These are phyloP conservation scores for Mycena crocata DNA, from an alignment of 768 basidiomycete species.

Conservation along the genomic window DNA sequence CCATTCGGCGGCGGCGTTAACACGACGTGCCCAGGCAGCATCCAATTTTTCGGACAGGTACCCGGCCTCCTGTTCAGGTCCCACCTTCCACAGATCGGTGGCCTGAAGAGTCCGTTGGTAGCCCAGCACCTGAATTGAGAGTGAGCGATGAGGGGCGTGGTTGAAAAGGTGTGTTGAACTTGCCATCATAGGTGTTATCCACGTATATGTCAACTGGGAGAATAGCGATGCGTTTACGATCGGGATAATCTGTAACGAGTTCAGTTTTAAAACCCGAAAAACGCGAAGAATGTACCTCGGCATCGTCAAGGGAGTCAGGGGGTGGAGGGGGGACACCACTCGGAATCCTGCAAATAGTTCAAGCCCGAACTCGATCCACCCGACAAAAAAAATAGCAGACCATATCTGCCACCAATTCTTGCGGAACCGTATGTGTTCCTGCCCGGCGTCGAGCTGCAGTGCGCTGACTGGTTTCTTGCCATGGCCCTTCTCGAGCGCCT, in stretches of 20 bases:
- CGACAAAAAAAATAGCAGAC: constrained; percentile 40
- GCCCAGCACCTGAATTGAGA: constrained; percentile 59
- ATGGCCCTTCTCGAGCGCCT: constrained; percentile 22
- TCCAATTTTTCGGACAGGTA: constrained; percentile 66
- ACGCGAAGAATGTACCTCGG: constrained; percentile 47
- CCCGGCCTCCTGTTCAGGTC: constrained; percentile 59
- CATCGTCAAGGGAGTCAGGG: constrained; percentile 66
- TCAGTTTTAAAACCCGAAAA: neutral
- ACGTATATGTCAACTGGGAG: constrained; percentile 70
- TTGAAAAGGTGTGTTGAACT: neutral
- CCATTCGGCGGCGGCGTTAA: constrained; percentile 63
- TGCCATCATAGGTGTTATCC: constrained; percentile 73
- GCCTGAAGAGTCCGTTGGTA: constrained; percentile 81
- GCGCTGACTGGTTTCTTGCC: constrained; percentile 29
- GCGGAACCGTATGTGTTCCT: constrained; percentile 53
- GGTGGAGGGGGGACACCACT: constrained; percentile 68
- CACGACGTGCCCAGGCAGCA: constrained; percentile 62
- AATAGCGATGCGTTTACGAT: constrained; percentile 67
- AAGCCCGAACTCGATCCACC: neutral
- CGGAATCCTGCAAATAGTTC: constrained; percentile 60
- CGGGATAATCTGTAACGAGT: constrained; percentile 59
- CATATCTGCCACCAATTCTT: constrained; percentile 68
- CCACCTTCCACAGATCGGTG: constrained; percentile 80
- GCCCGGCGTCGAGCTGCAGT: constrained; percentile 55
- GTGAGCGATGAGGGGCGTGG: neutral